Conservation (phyloP, 2,329 filamentous ascomycete genomes). For the Rutstroemia sp. region DNA sequence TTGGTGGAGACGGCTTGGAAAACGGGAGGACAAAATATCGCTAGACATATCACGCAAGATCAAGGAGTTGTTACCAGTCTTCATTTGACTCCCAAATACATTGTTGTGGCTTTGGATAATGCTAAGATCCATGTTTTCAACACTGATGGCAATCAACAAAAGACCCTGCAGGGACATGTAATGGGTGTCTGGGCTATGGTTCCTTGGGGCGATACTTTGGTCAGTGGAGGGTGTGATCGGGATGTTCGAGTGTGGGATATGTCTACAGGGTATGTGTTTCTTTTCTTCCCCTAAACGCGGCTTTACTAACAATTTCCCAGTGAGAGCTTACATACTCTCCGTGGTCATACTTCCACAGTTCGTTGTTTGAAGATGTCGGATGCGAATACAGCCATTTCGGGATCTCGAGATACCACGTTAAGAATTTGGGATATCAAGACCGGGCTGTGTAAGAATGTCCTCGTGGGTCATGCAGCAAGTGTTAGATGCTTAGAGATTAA, state of each 20-base stretch:
- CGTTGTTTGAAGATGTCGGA: slow-evolving; percentile 98
- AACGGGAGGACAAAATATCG: slow-evolving; percentile 76
- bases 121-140: slow-evolving; percentile 98
- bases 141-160: slow-evolving; percentile 78
- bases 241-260: slow-evolving; percentile 98
- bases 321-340: slow-evolving; percentile 70
- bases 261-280: slow-evolving; percentile 66
- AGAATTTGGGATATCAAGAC: slow-evolving; percentile 91
- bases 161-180: slow-evolving; percentile 87
- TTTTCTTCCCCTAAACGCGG: not conserved
- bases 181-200: slow-evolving; percentile 99
- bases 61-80: slow-evolving; percentile 95
- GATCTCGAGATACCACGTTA: slow-evolving; percentile 88
- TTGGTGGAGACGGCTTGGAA: slow-evolving; percentile 97
- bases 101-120: slow-evolving; percentile 95
- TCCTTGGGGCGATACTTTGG: slow-evolving; percentile 89
- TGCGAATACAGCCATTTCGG: slow-evolving; percentile 87
- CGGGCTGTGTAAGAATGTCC: slow-evolving; percentile 81
- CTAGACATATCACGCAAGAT: slow-evolving; percentile 88
- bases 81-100: slow-evolving; percentile 91
- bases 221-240: slow-evolving; percentile 92
- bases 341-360: slow-evolving; percentile 94
- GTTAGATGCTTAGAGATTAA: slow-evolving; percentile 94
- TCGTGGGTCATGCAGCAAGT: slow-evolving; percentile 92
- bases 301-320: slow-evolving; percentile 36